A percentile compares a stretch with the other conserved stretches of the same genome.
These are phyloP conservation scores for Diaporthe ilicicola DNA, from an alignment of 2,329 filamentous ascomycete genomes.

Conservation along the genomic window DNA sequence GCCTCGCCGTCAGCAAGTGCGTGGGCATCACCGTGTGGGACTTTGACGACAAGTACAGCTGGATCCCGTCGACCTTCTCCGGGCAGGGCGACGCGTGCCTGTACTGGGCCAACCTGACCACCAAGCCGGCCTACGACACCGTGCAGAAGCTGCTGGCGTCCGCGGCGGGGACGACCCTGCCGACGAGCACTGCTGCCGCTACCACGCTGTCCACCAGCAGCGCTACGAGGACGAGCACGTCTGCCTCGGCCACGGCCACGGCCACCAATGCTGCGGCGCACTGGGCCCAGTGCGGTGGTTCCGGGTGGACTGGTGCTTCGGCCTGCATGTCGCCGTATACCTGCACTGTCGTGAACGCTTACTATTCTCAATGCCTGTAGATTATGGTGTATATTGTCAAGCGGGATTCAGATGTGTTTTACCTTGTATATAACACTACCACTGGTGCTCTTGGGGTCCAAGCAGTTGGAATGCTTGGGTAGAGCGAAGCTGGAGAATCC, in stretches of 20 bases:
- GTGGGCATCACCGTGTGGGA: constrained; percentile 55
- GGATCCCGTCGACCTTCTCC: constrained; percentile 48
- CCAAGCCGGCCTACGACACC: constrained; percentile 50
- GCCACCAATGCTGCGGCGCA: constrained; percentile 3
- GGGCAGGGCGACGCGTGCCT: constrained; percentile 49
- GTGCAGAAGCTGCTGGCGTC: constrained; percentile 35
- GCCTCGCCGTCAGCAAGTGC: constrained; percentile 46
- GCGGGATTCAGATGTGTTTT: background rate
- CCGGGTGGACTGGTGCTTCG: constrained; percentile 38
- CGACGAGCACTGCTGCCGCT: constrained; percentile 24
- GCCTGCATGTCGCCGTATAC: constrained; percentile 52
- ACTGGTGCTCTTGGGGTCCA: background rate
- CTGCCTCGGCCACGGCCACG: constrained; percentile 2
- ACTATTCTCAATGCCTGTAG: constrained; percentile 39
- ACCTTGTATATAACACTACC: background rate
- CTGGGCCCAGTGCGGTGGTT: constrained; percentile 33
- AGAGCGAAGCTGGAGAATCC: no score
- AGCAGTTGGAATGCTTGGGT: no score
- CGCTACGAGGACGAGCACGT: background rate
- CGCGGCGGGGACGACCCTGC: constrained; percentile 27
- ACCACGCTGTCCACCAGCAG: constrained; percentile 21
- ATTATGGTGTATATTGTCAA: background rate
- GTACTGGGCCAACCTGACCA: constrained; percentile 46
- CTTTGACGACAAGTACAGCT: constrained; percentile 40
- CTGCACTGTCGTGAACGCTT: constrained; percentile 52